Percentiles rank a stretch among this genome's conserved stretches.
phyloP scores from a whole-genome alignment of 1,139 yeast species.

The Scheffersomyces insectosa region DNA sequence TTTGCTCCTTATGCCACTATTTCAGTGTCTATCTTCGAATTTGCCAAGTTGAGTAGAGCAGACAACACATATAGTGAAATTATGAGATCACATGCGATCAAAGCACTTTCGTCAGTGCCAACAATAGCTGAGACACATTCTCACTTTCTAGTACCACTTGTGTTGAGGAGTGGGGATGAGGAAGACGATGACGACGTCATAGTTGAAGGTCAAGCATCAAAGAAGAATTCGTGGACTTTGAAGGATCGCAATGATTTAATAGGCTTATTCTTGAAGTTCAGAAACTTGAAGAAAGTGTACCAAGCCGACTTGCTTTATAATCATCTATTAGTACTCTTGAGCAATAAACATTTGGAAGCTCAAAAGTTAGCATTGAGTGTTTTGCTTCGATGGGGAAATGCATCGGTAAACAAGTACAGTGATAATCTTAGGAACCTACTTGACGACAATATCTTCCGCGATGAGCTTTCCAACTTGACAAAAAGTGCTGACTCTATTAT shows the following conservation, averaged over 20 bases:
- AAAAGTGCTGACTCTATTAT: constrained; percentile 52
- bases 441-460: constrained; percentile 83
- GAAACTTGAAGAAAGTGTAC: constrained; percentile 56
- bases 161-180: constrained; percentile 35
- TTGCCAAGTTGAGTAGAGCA: constrained; percentile 34
- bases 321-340: constrained; percentile 56
- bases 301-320: constrained; percentile 54
- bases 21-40: constrained; percentile 32
- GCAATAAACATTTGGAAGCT: constrained; percentile 60
- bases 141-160: constrained; percentile 53
- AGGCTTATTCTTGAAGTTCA: constrained; percentile 64
- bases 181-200: constrained; percentile 13
- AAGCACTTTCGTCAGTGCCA: constrained; percentile 56
- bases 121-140: constrained; percentile 66
- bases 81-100: constrained; percentile 49
- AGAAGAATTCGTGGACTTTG: constrained; percentile 46
- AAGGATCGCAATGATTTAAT: constrained; percentile 65
- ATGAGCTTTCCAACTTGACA: constrained; percentile 70
- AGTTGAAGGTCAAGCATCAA: constrained; percentile 10
- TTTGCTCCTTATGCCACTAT: constrained; percentile 23
- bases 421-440: constrained; percentile 74
- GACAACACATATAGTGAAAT: constrained; percentile 34
- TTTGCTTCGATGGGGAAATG: constrained; percentile 64
- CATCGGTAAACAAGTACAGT: constrained; percentile 61
- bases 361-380: constrained; percentile 77